phyloP scores from a whole-genome alignment of 2,329 filamentous ascomycete species.

The Beauveria bassiana region DNA sequence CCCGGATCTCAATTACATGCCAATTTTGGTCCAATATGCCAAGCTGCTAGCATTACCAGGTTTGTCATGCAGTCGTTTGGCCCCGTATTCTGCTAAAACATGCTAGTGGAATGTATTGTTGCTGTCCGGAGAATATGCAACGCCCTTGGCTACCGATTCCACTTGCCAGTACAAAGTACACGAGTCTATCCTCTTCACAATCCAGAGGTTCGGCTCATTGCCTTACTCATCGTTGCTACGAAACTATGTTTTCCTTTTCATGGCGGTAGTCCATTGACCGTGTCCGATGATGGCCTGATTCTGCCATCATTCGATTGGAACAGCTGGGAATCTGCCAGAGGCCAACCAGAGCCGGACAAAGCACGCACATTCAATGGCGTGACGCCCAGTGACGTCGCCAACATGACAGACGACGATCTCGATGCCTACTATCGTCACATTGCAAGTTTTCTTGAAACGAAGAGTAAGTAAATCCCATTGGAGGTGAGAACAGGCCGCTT shows the following conservation, averaged over 20 bases:
- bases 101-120: constrained; percentile 44
- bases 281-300: constrained; percentile 12
- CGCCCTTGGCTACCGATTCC: constrained; percentile 41
- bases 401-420: constrained; percentile 52
- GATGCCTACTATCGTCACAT: constrained; percentile 55
- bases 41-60: constrained; percentile 67
- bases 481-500: not conserved
- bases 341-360: constrained; percentile 15
- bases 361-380: constrained; percentile 39
- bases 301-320: constrained; percentile 56
- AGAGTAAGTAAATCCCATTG: constrained; percentile 19
- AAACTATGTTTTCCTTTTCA: constrained; percentile 78
- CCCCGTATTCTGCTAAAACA: constrained; percentile 19
- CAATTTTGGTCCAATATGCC: constrained; percentile 62
- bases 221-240: constrained; percentile 63
- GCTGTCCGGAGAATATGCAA: constrained; percentile 37
- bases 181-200: constrained; percentile 46
- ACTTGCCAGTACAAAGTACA: constrained; percentile 42
- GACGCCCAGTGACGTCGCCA: constrained; percentile 53
- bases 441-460: constrained; percentile 24
- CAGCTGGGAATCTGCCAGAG: constrained; percentile 53
- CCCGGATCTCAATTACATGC: constrained; percentile 62
- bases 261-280: constrained; percentile 24
- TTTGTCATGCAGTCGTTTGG: constrained; percentile 24
- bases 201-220: constrained; percentile 68